Evolutionary conservation across 192 early-diverging fungal species (phyloP).

Genomic region (Backusella macrospora): DNA sequence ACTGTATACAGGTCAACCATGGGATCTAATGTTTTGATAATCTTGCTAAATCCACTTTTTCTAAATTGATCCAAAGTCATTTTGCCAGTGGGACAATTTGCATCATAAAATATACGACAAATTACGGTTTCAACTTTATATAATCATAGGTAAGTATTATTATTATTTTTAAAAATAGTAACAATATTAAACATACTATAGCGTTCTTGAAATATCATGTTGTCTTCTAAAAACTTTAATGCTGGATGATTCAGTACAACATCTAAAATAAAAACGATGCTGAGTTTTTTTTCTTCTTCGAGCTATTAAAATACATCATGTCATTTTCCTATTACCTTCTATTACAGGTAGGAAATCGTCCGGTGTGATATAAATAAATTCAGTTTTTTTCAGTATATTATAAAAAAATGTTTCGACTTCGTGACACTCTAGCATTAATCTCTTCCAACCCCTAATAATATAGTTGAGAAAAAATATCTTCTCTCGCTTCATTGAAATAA

Average conservation of each 20-base stretch:
- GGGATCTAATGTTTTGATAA: conserved; percentile 64
- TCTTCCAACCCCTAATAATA: conserved; percentile 45
- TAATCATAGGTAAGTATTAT: background rate
- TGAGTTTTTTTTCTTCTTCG: no score
- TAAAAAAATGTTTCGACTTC: conserved; percentile 58
- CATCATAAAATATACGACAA: conserved; percentile 83
- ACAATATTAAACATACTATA: conserved; percentile 71
- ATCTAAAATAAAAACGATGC: conserved; percentile 34
- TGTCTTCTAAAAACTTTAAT: conserved; percentile 80
- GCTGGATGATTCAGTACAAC: conserved; percentile 86
- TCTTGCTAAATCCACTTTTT: conserved; percentile 60
- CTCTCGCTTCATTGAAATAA: background rate
- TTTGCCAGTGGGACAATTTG: conserved; percentile 63
- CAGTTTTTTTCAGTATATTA: conserved; percentile 57
- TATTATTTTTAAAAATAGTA: background rate
- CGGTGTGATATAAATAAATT: conserved; percentile 54
- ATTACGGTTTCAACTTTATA: conserved; percentile 84
- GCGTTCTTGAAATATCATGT: conserved; percentile 81
- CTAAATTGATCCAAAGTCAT: conserved; percentile 82
- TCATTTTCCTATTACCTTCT: conserved; percentile 45
- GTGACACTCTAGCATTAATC: conserved; percentile 43
- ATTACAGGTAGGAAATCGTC: conserved; percentile 71
- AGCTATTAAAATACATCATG: no score
- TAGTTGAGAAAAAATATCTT: conserved; percentile 8
- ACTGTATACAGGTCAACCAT: conserved; percentile 75